Evolutionary conservation across 1,139 yeast species (phyloP).

Genomic region (Saccharomyces hybrid): DNA sequence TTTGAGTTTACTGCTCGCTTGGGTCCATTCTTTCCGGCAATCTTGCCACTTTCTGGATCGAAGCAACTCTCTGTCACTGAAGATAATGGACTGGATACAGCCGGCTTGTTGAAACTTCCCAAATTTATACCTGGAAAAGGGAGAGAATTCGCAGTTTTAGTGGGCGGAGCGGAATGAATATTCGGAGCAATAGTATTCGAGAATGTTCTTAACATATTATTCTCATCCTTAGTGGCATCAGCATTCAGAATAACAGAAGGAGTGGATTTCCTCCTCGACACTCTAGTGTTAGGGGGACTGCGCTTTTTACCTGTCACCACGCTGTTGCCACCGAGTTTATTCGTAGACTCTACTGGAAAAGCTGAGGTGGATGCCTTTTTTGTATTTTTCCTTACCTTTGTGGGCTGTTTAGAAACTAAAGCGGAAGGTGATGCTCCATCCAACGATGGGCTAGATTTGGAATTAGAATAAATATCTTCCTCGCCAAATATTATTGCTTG

Average conservation of each 20-base stretch:
- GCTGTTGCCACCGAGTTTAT: background rate
- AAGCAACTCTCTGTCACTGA: slow-evolving; percentile 16
- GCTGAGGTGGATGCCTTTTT: background rate
- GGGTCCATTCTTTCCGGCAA: slow-evolving; percentile 3
- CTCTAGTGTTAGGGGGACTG: background rate
- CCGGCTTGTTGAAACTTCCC: slow-evolving; percentile 6
- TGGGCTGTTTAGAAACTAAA: background rate
- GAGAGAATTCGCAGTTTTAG: background rate
- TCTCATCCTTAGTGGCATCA: background rate
- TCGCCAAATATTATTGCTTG: background rate
- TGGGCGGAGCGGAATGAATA: background rate
- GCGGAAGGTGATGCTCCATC: background rate
- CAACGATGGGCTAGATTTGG: background rate
- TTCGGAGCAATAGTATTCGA: slow-evolving; percentile 1
- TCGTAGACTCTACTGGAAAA: background rate
- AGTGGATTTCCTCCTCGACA: background rate
- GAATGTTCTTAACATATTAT: background rate
- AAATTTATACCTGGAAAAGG: slow-evolving; percentile 2
- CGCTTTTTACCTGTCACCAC: background rate
- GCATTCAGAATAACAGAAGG: background rate
- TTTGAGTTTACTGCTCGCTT: slow-evolving; percentile 7
- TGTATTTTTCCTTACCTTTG: background rate
- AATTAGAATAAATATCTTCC: background rate
- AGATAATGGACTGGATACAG: slow-evolving; percentile 13
- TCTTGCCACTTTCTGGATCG: background rate